These are phyloP conservation scores for Cucurbita moschata DNA, from an alignment of 306 rosid genomes.

Conservation along the genomic window DNA sequence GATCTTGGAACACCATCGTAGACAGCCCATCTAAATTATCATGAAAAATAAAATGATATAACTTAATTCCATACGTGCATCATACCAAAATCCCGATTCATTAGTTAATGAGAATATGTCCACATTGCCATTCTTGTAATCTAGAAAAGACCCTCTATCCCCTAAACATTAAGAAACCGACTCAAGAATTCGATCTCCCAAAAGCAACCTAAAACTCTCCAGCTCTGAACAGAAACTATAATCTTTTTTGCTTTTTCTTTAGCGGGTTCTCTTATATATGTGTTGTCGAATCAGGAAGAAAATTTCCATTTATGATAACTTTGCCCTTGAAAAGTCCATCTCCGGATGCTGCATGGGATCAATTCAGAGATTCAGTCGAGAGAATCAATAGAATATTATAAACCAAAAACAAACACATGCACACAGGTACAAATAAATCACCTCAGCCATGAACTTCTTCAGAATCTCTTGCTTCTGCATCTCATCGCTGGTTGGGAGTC, in stretches of 20 bases:
- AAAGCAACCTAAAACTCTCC: not conserved
- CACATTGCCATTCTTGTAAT: not conserved
- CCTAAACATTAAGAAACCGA: not conserved
- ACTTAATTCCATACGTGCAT: not conserved
- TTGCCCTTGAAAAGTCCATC: slow-evolving; percentile 80
- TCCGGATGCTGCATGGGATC: slow-evolving; percentile 72
- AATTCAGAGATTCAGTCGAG: not conserved
- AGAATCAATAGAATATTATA: not conserved
- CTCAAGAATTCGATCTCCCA: not conserved
- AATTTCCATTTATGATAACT: slow-evolving; percentile 24
- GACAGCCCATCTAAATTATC: not conserved
- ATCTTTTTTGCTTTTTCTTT: not conserved
- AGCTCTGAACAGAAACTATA: not conserved
- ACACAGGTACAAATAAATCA: slow-evolving; percentile 4
- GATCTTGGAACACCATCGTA: not conserved
- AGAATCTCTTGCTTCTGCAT: slow-evolving; percentile 62
- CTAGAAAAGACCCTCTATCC: not conserved
- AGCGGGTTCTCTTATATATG: not conserved
- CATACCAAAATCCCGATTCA: not conserved
- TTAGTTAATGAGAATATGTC: not conserved
- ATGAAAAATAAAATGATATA: not conserved
- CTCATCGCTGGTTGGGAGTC: slow-evolving; percentile 81
- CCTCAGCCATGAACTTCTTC: slow-evolving; percentile 86
- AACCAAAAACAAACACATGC: not conserved
- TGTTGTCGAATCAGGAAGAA: not conserved